Evolutionary conservation across 169 alveolate genomes (phyloP).

Genomic region (Toxoplasma gondii): DNA sequence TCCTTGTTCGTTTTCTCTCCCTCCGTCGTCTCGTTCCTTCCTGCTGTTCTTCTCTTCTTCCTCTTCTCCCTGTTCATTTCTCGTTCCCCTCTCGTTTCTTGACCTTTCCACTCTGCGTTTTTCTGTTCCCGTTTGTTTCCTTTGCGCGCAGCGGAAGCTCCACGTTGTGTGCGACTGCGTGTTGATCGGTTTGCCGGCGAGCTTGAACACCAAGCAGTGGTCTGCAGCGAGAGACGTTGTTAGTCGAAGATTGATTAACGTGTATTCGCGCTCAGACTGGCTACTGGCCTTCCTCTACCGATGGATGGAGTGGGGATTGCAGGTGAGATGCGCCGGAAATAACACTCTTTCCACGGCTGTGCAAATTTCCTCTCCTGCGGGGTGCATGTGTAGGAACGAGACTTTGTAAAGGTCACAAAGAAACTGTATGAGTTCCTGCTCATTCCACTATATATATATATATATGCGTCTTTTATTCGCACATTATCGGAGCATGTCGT

Average conservation of each 20-base stretch:
- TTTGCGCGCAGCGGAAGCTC: constrained; percentile 68
- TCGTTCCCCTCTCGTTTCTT: neutral
- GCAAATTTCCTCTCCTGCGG: neutral
- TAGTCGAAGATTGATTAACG: constrained; percentile 89
- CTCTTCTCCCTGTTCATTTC: neutral
- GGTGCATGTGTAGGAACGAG: neutral
- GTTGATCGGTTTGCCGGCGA: constrained; percentile 89
- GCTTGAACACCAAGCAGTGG: constrained; percentile 86
- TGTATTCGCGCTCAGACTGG: constrained; percentile 90
- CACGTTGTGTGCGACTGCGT: constrained; percentile 85
- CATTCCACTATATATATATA: neutral
- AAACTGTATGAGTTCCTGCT: neutral
- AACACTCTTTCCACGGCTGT: neutral
- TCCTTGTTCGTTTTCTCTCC: neutral
- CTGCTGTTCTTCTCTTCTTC: neutral
- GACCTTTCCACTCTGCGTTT: neutral
- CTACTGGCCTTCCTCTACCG: constrained; percentile 90
- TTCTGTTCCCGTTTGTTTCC: neutral
- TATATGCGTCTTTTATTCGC: no score
- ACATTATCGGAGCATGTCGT: no score
- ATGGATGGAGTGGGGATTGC: constrained; percentile 88
- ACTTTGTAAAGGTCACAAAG: no score
- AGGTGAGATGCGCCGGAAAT: constrained; percentile 49
- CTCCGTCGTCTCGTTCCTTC: neutral
- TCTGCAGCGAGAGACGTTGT: constrained; percentile 86